Base-by-base conservation (phyloP, 2,329 filamentous ascomycete genomes). In the Gremmenia infestans region DNA sequence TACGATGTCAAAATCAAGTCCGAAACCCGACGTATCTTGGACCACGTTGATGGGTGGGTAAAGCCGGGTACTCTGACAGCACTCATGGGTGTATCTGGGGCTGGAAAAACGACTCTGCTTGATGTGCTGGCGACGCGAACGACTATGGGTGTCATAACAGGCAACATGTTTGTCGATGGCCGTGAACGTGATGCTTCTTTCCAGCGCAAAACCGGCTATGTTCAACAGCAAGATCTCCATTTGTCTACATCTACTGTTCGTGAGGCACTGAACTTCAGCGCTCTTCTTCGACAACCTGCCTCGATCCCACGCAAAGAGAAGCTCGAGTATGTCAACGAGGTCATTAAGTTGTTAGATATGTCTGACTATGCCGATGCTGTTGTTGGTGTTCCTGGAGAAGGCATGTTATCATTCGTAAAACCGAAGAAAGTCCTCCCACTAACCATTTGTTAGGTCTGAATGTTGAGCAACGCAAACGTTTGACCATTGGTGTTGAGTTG, bases 401-500 rank as follows among this genome's bases (percentile, higher is more conserved):
- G 90, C 72, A 85, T 48, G 81, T 77, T 48, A 79, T 77, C 42
- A 83, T 81, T 47, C 83, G 92, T 9, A 96, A 93, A 75, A 92
- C 92, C 6, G 15, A 3, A 42, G 8, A 42, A 4, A 42, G 3
- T 3, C 17, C 15, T 19, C 39, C 5, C 17, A n/a, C 17, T n/a
- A 4, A n/a, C 15, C 2, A 3, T n/a, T 17, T 8, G 11, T 19
- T 42, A 42, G 39, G 42, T 48, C 79, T 90, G 42, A 90, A 90
- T 67, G 82, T 86, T 8, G 83, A 87, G 64, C 83, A 87, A 70
- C 77, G 83, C 47, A 87, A 87, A 72, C 87, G 91, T 65, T 80
- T 97, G 5, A 97, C 93, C 0, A 96, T 97, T 61, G 93, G 91
- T 72, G 92, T 97, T 17, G 93, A 97, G 71, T 81, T 97, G 23